These are phyloP conservation scores for Fusarium vanettenii DNA, from an alignment of 2,329 filamentous ascomycete species.

Conservation along the genomic window DNA sequence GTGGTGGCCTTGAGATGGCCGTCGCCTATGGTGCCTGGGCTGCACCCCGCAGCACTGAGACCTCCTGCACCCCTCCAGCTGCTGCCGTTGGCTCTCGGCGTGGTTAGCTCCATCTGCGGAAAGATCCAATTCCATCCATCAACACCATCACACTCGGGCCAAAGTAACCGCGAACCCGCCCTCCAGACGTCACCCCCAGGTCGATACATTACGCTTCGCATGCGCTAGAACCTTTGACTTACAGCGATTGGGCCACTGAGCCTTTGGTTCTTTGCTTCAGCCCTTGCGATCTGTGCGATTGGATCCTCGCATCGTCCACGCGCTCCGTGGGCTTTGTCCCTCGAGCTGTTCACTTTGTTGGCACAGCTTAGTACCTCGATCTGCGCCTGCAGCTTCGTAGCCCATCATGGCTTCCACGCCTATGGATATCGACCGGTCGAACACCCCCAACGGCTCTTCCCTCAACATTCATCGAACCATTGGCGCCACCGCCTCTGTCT, in stretches of 20 bases:
- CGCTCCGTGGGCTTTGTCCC: constrained; percentile 8
- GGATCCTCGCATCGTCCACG: not conserved
- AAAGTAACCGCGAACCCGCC: constrained; percentile 6
- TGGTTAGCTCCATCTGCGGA: constrained; percentile 22
- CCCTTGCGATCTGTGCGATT: not conserved
- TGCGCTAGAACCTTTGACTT: not conserved
- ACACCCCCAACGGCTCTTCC: constrained; percentile 54
- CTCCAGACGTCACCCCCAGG: not conserved
- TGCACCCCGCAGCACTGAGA: constrained; percentile 31
- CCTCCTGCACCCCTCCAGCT: constrained; percentile 37
- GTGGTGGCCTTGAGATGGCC: not conserved
- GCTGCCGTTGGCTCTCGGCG: constrained; percentile 1
- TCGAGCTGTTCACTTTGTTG: not conserved
- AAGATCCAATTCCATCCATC: constrained; percentile 12
- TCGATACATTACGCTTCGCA: not conserved
- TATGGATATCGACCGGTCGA: constrained; percentile 66
- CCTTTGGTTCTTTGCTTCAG: not conserved
- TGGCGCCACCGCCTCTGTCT: constrained; percentile 58
- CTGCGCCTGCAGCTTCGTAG: not conserved
- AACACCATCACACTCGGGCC: constrained; percentile 20
- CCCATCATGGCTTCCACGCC: constrained; percentile 62
- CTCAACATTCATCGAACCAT: constrained; percentile 64
- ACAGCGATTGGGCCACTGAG: not conserved
- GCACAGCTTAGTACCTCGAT: not conserved
- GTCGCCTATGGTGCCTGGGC: not conserved